phyloP scores from a whole-genome alignment of 176 grass and related monocot genomes.

The Bonia amplexicaulis region DNA sequence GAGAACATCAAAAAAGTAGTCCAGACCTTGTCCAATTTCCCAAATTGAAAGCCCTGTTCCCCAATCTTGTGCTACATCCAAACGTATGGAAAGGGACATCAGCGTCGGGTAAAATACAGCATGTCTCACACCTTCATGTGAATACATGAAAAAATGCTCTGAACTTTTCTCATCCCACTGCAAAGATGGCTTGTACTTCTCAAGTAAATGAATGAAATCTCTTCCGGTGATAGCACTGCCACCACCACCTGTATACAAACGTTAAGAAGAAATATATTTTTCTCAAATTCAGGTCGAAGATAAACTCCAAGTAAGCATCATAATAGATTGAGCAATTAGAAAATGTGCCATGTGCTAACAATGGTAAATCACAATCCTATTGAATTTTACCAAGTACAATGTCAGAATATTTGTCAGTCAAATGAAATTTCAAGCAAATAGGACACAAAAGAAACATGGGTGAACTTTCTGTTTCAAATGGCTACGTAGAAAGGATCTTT shows the following conservation, averaged over 20 bases:
- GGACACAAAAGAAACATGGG: not conserved
- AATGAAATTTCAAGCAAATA: conserved; percentile 21
- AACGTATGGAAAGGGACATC: conserved; percentile 63
- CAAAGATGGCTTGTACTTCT: conserved; percentile 74
- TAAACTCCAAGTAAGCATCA: conserved; percentile 10
- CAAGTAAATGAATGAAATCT: conserved; percentile 63
- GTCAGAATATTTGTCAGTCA: not conserved
- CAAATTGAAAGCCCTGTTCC: conserved; percentile 76
- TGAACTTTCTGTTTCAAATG: not conserved
- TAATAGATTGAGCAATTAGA: not conserved
- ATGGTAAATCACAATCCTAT: conserved; percentile 4
- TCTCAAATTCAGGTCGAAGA: conserved; percentile 1
- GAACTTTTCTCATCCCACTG: conserved; percentile 74
- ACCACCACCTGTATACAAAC: conserved; percentile 45
- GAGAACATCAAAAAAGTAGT: conserved; percentile 88
- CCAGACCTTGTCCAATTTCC: conserved; percentile 92
- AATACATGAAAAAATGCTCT: conserved; percentile 82
- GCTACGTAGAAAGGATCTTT: conserved; percentile 9
- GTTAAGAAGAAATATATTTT: conserved; percentile 5
- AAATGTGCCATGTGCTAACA: not conserved
- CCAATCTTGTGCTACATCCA: conserved; percentile 70
- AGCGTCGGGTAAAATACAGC: conserved; percentile 82
- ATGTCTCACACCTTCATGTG: conserved; percentile 56
- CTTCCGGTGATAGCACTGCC: conserved; percentile 65
- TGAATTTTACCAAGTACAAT: conserved; percentile 6